phyloP scores from a whole-genome alignment of 2,329 filamentous ascomycete genomes.

The Lachnellula arida region DNA sequence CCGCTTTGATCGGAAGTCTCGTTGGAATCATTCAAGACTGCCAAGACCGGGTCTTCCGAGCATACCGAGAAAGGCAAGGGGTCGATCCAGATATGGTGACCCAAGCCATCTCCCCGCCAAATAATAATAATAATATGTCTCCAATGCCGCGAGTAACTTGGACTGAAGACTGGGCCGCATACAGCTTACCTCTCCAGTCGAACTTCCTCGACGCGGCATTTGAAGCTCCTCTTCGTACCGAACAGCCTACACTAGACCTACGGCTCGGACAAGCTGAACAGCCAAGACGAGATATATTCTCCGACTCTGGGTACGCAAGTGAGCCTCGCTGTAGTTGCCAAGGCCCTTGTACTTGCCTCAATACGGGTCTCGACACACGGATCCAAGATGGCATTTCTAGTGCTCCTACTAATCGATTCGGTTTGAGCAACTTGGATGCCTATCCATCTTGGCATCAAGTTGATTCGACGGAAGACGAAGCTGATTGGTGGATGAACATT shows the following conservation, averaged over 20 bases:
- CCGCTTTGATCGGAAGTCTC: slow-evolving; percentile 7
- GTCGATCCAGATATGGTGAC: not conserved
- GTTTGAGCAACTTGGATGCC: not conserved
- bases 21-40: slow-evolving; percentile 11
- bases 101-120: not conserved
- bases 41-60: slow-evolving; percentile 7
- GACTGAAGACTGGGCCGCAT: not conserved
- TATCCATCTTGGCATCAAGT: not conserved
- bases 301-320: not conserved
- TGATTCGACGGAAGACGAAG: not conserved
- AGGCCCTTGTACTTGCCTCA: not conserved
- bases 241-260: not conserved
- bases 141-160: not conserved
- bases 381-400: not conserved
- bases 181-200: not conserved
- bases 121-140: not conserved
- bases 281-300: not conserved
- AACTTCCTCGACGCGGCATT: not conserved
- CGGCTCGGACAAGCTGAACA: not conserved
- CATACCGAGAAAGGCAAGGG: slow-evolving; percentile 1
- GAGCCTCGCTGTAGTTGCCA: not conserved
- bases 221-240: not conserved
- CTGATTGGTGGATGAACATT: not conserved
- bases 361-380: not conserved
- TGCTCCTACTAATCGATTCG: not conserved